Evolutionary conservation across 2,329 filamentous ascomycete species (phyloP).

Genomic region (Neonectria neomacrospora): DNA sequence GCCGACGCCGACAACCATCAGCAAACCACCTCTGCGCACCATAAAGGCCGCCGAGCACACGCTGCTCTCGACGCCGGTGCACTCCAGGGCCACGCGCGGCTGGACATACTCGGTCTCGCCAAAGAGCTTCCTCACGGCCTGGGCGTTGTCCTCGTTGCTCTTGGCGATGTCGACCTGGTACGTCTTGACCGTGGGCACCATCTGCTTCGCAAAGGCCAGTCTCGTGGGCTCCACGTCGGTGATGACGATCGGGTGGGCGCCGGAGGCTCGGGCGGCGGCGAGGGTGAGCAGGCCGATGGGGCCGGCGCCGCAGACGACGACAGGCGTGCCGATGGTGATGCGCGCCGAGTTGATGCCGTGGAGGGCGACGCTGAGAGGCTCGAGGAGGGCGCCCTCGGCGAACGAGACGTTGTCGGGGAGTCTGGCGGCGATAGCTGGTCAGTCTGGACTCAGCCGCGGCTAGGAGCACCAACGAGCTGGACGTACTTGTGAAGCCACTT

Average conservation of each 20-base stretch:
- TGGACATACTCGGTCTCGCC: constrained; percentile 65
- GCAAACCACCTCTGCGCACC: constrained; percentile 66
- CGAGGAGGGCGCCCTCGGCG: constrained; percentile 70
- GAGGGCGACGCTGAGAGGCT: constrained; percentile 72
- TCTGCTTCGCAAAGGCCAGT: constrained; percentile 66
- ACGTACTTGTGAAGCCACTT: constrained; percentile 65
- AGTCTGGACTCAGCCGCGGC: too few species aligned
- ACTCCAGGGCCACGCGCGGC: constrained; percentile 70
- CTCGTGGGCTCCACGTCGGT: constrained; percentile 69
- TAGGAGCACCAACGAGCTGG: not conserved
- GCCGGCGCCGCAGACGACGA: constrained; percentile 70
- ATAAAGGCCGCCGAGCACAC: constrained; percentile 68
- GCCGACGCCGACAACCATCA: constrained; percentile 74
- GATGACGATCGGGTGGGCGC: constrained; percentile 71
- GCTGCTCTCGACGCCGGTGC: constrained; percentile 73
- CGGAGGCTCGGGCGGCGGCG: constrained; percentile 68
- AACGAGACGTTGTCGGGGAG: constrained; percentile 67
- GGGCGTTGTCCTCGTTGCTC: constrained; percentile 61
- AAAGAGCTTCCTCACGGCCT: constrained; percentile 65
- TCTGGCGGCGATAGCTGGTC: constrained; percentile 34
- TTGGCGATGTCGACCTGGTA: constrained; percentile 63
- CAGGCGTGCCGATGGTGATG: constrained; percentile 64
- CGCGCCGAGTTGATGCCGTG: constrained; percentile 66
- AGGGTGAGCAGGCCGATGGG: constrained; percentile 71
- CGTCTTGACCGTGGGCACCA: constrained; percentile 64